Base-by-base conservation (phyloP, 345 rosid genomes). In the Sonneratia caseolaris region DNA sequence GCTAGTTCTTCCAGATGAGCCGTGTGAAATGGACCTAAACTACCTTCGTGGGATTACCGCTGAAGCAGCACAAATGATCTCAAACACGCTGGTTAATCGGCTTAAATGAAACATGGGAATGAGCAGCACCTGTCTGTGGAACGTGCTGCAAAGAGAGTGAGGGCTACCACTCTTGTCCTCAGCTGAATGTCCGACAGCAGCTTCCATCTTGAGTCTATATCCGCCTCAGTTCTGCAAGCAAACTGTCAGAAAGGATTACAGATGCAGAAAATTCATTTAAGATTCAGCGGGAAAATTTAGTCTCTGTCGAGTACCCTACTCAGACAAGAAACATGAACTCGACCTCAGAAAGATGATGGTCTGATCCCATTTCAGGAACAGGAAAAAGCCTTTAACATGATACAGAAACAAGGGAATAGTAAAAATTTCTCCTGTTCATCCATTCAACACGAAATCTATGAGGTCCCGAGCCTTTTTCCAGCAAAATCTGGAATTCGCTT, bases 191-290 rank as follows among this genome's bases (percentile, higher is more conserved):
- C 87, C 19, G 75, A 76, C 18, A 83, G 66, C 81, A 83, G 69
- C 70, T 73, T 75, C 91, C 88, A 83, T 70, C 88, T 70, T 67
- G 59, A 79, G 38, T 76, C 83, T 73, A 81, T 18, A 74, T 87
- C 87, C 65, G 80, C 79, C 27, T 55, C 56, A 12, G 81, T 85
- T 80, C 88, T 87, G 86, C 78, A 80, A 57, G 76, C 77, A 51
- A 47, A 78, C 75, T 73, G 76, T 77, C 62, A 40, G 68, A 72
- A 66, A 70, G 66, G 48, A 77, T 82, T 53, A 82, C 65, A 64
- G 43, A 37, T 70, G 66, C 27, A 53, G 59, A 53, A 18, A 53
- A 19, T 22, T 22, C 12, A 8, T 6, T n/a, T 21, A 0, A 59
- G 5, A 24, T n/a, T 22, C 64, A 59, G 36, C 36, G 9, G 4